phyloP scores from a whole-genome alignment of 345 rosid species.

The Firmiana major region DNA sequence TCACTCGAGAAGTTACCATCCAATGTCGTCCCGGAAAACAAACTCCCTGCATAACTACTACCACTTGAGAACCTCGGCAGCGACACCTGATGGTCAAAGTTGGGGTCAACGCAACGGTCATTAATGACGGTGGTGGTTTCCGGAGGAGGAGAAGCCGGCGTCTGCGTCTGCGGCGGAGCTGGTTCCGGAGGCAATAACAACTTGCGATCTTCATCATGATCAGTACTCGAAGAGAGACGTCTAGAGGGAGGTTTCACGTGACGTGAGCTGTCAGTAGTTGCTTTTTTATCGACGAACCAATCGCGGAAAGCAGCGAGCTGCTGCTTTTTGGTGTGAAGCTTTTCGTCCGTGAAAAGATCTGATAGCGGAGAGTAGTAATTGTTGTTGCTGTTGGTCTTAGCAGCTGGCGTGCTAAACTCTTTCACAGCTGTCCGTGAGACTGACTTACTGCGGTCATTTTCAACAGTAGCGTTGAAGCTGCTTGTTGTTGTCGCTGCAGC shows the following conservation, averaged over 20 bases:
- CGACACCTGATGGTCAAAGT: constrained; percentile 62
- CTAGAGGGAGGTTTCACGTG: constrained; percentile 33
- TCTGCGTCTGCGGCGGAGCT: constrained; percentile 12
- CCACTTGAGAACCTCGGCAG: constrained; percentile 77
- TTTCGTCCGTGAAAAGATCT: constrained; percentile 57
- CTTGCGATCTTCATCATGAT: constrained; percentile 54
- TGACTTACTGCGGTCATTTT: constrained; percentile 32
- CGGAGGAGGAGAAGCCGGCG: constrained; percentile 5
- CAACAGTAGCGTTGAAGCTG: neutral
- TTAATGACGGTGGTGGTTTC: constrained; percentile 19
- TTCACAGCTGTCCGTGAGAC: constrained; percentile 13
- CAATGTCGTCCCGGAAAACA: constrained; percentile 76
- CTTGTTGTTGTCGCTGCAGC: neutral
- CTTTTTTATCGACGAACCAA: constrained; percentile 62
- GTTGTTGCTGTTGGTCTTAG: neutral
- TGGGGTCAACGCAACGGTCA: constrained; percentile 44
- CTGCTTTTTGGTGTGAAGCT: constrained; percentile 49
- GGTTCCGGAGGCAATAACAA: constrained; percentile 35
- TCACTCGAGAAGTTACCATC: constrained; percentile 59
- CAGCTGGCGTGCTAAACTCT: neutral
- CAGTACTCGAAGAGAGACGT: constrained; percentile 28
- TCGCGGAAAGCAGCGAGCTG: constrained; percentile 56
- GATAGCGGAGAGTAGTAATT: constrained; percentile 31
- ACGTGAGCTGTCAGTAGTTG: constrained; percentile 23
- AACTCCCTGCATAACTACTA: constrained; percentile 77